Base-by-base conservation (phyloP, 2,329 filamentous ascomycete genomes). In the Xenosphaeropsis pyriputrescens region DNA sequence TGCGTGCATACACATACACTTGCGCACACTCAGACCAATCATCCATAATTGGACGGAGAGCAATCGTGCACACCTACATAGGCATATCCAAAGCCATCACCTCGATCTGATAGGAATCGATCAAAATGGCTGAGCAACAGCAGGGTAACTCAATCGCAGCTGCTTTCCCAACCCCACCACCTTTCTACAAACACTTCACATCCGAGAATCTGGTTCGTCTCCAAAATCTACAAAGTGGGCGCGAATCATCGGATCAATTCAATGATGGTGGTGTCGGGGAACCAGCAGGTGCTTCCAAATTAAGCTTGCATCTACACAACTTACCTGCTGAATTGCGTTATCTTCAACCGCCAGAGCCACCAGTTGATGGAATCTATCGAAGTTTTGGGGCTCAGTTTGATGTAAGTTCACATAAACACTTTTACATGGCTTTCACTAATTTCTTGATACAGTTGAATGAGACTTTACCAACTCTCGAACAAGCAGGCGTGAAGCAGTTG, bases 101-200 rank as follows among this genome's bases (percentile, higher is more conserved):
- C 22, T 26, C 22, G 22, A 26, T 26, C 22, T 26, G 22, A 26
- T 11, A 26, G 22, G 22, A 26, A 26, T 26, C 22, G 22, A 26
- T 9, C 22, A 18, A 18, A 33, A 85, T 84, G 79, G 74, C 72
- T 41, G 75, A 75, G 37, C 64, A 67, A 41, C 61, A 62, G 38
- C 60, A 64, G 34, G 57, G 59, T 7, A 50, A 55, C 45, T 62
- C 65, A 34, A 58, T 70, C 49, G 68, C 75, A 18, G 75, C 80
- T 17, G 75, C 79, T 31, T 94, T 86, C 55, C 89, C 91, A 17
- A 75, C 81, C 37, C 91, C 91, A 18, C 91, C 91, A 18, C 78
- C 80, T 1, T 93, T 95, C 62, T 96, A 84, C 77, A 79, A 80
- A 47, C 70, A 83, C 56, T 96, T 96, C 60, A 94, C 85, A 0